Evolutionary conservation across 352 stramenopile genomes (phyloP).

Genomic region (Globisporangium apiculatum): DNA sequence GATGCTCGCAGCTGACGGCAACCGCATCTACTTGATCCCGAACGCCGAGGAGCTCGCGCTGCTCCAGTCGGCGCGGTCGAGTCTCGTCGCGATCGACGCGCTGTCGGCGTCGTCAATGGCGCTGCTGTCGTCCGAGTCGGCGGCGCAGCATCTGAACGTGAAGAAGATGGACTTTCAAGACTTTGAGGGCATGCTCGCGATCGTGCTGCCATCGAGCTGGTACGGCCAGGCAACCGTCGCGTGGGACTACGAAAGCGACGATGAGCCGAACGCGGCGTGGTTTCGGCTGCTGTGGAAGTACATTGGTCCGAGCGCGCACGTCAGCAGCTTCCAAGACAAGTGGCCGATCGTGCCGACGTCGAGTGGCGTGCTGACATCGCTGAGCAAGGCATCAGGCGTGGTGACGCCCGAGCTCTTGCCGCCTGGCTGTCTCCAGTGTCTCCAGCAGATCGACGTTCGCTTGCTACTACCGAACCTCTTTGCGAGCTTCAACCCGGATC

Average conservation of each 20-base stretch:
- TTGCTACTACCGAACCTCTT: slow-evolving; percentile 55
- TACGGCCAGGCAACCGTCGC: slow-evolving; percentile 23
- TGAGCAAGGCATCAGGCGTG: slow-evolving; percentile 39
- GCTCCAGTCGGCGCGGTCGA: slow-evolving; percentile 22
- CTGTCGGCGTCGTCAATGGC: slow-evolving; percentile 19
- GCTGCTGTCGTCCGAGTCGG: slow-evolving; percentile 26
- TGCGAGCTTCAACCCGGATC: slow-evolving; percentile 36
- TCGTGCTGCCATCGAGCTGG: slow-evolving; percentile 43
- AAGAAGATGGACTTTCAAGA: slow-evolving; percentile 36
- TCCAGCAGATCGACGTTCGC: slow-evolving; percentile 42
- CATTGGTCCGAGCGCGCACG: slow-evolving; percentile 32
- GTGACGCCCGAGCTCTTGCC: slow-evolving; percentile 51
- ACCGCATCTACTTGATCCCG: slow-evolving; percentile 32
- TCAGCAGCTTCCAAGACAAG: slow-evolving; percentile 44
- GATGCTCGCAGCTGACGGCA: slow-evolving; percentile 5
- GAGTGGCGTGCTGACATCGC: slow-evolving; percentile 24
- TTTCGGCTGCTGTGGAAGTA: slow-evolving; percentile 61
- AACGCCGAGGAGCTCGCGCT: slow-evolving; percentile 37
- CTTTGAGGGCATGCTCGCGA: slow-evolving; percentile 46
- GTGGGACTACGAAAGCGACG: slow-evolving; percentile 19
- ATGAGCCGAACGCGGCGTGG: slow-evolving; percentile 40
- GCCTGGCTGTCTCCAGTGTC: slow-evolving; percentile 24
- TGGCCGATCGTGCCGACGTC: slow-evolving; percentile 67
- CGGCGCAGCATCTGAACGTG: slow-evolving; percentile 34
- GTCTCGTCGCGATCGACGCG: slow-evolving; percentile 36